Evolutionary conservation across 2,329 filamentous ascomycete genomes (phyloP).

Genomic region (Stagonosporopsis tanaceti): DNA sequence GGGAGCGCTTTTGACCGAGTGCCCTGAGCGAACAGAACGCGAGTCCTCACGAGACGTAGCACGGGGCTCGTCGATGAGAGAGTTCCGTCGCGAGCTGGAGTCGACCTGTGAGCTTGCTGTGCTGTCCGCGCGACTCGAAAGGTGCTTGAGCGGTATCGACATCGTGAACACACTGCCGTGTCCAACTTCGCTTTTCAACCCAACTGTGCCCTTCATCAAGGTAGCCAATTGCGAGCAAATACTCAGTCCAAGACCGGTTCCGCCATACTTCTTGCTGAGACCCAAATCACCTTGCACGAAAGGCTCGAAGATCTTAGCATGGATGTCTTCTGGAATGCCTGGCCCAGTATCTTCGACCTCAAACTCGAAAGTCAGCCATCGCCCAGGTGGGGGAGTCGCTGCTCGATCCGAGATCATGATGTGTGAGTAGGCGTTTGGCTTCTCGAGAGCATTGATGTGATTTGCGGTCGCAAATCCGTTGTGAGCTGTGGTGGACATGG

Average conservation of each 20-base stretch:
- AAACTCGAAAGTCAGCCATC: conserved; percentile 80
- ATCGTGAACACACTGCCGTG: conserved; percentile 83
- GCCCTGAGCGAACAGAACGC: conserved; percentile 41
- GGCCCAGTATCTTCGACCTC: conserved; percentile 89
- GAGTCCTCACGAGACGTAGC: conserved; percentile 41
- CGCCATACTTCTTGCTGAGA: conserved; percentile 87
- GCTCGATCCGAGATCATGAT: conserved; percentile 48
- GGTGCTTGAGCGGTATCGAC: conserved; percentile 80
- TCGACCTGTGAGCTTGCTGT: conserved; percentile 51
- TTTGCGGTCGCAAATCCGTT: conserved; percentile 53
- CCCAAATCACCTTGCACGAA: conserved; percentile 94
- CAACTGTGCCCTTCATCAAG: conserved; percentile 82
- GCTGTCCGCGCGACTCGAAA: conserved; percentile 70
- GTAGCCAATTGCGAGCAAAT: conserved; percentile 87
- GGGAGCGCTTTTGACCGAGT: conserved; percentile 38
- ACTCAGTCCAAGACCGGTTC: conserved; percentile 85
- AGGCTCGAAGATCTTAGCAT: conserved; percentile 87
- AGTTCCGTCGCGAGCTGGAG: conserved; percentile 36
- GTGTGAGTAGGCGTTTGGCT: conserved; percentile 46
- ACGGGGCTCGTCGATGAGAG: conserved; percentile 38
- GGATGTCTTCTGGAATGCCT: conserved; percentile 80
- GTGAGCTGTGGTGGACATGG: conserved; percentile 35
- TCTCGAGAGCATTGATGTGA: conserved; percentile 54
- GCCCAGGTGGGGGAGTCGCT: conserved; percentile 64
- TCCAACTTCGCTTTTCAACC: conserved; percentile 73